Base-by-base conservation (phyloP, 352 stramenopile species). In the Phytophthora podocarpi region DNA sequence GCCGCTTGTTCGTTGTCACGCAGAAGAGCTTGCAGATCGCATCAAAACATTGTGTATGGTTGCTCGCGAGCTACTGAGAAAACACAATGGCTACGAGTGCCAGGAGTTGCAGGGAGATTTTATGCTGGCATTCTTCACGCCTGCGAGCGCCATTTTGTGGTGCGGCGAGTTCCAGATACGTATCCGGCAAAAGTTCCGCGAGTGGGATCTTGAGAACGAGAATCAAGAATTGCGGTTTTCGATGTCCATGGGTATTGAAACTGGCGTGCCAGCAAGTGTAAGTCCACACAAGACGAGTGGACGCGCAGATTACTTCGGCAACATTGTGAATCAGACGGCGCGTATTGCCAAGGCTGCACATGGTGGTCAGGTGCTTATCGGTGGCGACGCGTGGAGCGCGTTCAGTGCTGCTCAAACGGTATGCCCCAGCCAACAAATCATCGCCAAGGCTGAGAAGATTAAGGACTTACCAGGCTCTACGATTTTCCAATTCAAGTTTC, bases 51-150 rank as follows among this genome's bases (percentile, higher is more conserved):
- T 95, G 31, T 95, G 87, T 67, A 82, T 84, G 47, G 71, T 94
- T 2, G 86, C 87, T 16, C 80, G 87, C 5, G 72, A 92, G 55
- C 37, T 96, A 16, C 50, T 96, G 34, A 61, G 84, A 32, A 88
- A 89, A 49, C 80, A 94, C 64, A 90, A 94, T 60, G 87, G 87
- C 9, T 96, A 96, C 68, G 87, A 96, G 53, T 96, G 87, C 32
- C 87, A 96, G 56, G 87, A 96, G 59, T 67, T 95, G 21, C 85
- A 95, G 60, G 87, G 87, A 37, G 87, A 96, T 56, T 96, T 96
- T 36, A 96, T 96, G 87, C 63, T 96, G 40, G 87, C 87, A 31
- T 96, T 96, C 30, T 93, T 93, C 66, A 89, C 89, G n/a, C 83
- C 85, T 15, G 75, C 76, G 8, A 86, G 74, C 36, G 87, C 87